Evolutionary conservation across 2,329 filamentous ascomycete genomes (phyloP), one percentile per base, ranked within the genome.

Genomic region (Mycosphaerella sp.): DNA sequence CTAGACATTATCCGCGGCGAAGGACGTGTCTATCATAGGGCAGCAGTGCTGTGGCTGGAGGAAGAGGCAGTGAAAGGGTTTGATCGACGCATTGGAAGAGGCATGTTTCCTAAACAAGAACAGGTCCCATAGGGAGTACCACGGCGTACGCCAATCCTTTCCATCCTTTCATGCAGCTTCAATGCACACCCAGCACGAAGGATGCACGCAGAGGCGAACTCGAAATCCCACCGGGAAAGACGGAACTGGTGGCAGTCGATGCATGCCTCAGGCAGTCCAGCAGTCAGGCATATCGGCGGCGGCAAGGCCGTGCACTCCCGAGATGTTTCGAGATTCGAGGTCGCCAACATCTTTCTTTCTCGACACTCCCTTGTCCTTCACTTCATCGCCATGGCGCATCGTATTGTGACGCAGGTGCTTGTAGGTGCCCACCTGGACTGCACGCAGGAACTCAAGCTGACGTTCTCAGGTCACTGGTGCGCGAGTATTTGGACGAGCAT

Each of bases 341-440:
- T 52, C 13, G 25, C 41, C 42, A 40, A 46, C 44, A 44, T 49
- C 44, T 43, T 48, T 53, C 41, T 41, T 41, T 41, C 18, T 41
- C 39, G 40, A 25, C 46, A 25, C 39, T 16, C 18, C 43, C 16
- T 40, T 48, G 41, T 47, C 51, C 18, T 50, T 46, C 40, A 28
- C 39, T 35, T 52, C 47, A 32, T 37, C 50, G 46, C 9, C 35
- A 62, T 60, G 91, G 91, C 91, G 70, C 89, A 97, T 77, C 87
- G 89, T 66, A 86, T 96, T 73, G 85, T 98, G 75, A 88, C 88
- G 57, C 88, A 94, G 75, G 89, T 95, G 73, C 83, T 96, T 73
- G 56, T 58, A 40, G 44, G 56, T 58, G 37, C 10, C 13, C 21
- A 7, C 6, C 12, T 7, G 7, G 3, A n/a, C n/a, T 9, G 7